Evolutionary conservation across 2,329 filamentous ascomycete genomes (phyloP).

Genomic region (Geoglossum cookeanum): DNA sequence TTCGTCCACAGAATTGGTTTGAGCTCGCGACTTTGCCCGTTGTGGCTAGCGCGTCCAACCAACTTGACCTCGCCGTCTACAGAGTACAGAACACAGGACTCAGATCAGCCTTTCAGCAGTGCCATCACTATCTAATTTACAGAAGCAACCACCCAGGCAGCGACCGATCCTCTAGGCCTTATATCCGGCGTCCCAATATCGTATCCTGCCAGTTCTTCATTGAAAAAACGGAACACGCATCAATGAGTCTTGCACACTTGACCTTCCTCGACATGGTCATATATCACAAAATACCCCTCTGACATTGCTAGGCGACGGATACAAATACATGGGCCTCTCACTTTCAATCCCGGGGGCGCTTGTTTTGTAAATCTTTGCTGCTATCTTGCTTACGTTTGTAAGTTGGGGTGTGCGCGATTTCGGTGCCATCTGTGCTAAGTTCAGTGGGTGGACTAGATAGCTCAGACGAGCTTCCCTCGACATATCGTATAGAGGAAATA

Average conservation of each 20-base stretch:
- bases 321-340: not conserved
- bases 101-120: not conserved
- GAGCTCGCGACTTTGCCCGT: too few species aligned
- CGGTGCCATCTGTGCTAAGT: not conserved
- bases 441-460: not conserved
- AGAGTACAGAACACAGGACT: too few species aligned
- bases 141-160: not conserved
- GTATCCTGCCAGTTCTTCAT: not conserved
- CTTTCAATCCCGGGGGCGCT: not conserved
- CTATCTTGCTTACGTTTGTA: not conserved
- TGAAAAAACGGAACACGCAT: not conserved
- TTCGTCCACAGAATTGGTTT: too few species aligned
- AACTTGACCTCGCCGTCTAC: too few species aligned
- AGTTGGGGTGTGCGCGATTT: not conserved
- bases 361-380: not conserved
- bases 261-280: not conserved
- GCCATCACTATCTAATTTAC: not conserved
- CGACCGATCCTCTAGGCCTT: not conserved
- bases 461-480: not conserved
- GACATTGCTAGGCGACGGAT: not conserved
- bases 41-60: too few species aligned
- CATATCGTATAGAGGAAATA: not conserved
- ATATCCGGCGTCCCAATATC: not conserved
- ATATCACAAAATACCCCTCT: not conserved
- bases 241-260: not conserved